Conservation (phyloP, 495 filamentous ascomycete species). For the Daldinia childiae region DNA sequence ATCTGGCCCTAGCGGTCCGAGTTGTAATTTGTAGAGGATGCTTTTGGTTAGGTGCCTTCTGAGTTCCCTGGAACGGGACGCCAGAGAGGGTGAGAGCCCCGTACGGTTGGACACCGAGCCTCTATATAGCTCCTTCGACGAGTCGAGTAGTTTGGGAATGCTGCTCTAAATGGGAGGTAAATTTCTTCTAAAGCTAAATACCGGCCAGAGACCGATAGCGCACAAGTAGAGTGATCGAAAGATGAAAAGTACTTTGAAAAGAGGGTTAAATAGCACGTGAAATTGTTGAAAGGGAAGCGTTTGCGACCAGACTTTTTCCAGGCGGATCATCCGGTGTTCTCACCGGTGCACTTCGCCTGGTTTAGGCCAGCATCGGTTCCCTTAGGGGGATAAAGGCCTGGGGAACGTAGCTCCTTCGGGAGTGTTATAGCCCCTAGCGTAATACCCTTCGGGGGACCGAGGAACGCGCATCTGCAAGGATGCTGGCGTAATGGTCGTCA, state of each 20-base stretch:
- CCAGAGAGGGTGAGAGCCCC: conserved; percentile 71
- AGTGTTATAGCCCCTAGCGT: conserved; percentile 8
- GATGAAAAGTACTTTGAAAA: conserved; percentile 15
- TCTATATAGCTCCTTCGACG: conserved; percentile 70
- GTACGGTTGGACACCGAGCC: conserved; percentile 60
- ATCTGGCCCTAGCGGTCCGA: conserved; percentile 64
- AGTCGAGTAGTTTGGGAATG: conserved; percentile 77
- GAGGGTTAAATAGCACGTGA: conserved; percentile 16
- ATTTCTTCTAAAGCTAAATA: conserved; percentile 72
- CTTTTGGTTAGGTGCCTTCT: conserved; percentile 62
- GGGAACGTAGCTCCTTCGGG: conserved; percentile 11
- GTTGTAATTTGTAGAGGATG: conserved; percentile 76
- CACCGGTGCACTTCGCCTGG: conserved; percentile 12
- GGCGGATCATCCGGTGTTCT: conserved; percentile 14
- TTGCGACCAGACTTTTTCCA: conserved; percentile 12
- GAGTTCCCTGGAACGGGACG: conserved; percentile 70
- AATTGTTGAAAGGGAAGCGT: conserved; percentile 16
- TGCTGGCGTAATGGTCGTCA: conserved; percentile 14
- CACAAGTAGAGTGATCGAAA: conserved; percentile 16
- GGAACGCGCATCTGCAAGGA: conserved; percentile 9
- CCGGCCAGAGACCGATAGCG: conserved; percentile 14
- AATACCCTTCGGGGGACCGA: conserved; percentile 11
- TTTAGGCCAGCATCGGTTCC: conserved; percentile 12
- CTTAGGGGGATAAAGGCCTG: conserved; percentile 3
- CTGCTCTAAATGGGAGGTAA: conserved; percentile 75